phyloP scores from a whole-genome alignment of 106 monocot genomes.

The Dioscorea alata region DNA sequence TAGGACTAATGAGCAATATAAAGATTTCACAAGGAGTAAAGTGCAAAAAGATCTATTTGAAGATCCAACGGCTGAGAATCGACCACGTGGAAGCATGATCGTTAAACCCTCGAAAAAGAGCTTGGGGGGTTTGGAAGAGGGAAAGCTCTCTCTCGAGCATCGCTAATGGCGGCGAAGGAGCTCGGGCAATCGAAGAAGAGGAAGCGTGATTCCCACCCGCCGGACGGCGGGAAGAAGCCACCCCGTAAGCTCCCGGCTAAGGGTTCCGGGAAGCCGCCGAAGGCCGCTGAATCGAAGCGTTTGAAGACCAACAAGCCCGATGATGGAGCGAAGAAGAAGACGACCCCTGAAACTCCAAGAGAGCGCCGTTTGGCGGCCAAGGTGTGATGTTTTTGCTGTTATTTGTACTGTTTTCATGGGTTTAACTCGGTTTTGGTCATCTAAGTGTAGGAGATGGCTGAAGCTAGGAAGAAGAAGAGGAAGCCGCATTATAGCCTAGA shows the following conservation, averaged over 20 bases:
- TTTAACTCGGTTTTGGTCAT: background rate
- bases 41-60: too few species aligned
- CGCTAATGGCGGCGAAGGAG: conserved; percentile 11
- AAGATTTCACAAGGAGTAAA: too few species aligned
- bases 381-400: conserved; percentile 12
- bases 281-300: background rate
- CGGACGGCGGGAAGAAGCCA: conserved; percentile 4
- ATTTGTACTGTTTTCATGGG: background rate
- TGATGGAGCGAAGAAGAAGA: conserved; percentile 2
- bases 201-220: conserved; percentile 4
- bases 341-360: conserved; percentile 11
- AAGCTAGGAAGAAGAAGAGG: conserved; percentile 39
- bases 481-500: conserved; percentile 37
- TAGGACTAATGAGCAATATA: too few species aligned
- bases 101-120: background rate
- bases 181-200: conserved; percentile 27
- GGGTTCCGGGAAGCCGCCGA: background rate
- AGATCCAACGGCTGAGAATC: too few species aligned
- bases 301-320: background rate
- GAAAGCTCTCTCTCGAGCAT: too few species aligned
- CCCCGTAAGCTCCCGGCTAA: background rate
- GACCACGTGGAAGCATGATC: too few species aligned
- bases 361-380: conserved; percentile 34
- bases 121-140: too few species aligned
- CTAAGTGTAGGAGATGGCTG: conserved; percentile 29